phyloP scores from a whole-genome alignment of 2,329 filamentous ascomycete genomes.

The Aspergillus quadrilineatus region DNA sequence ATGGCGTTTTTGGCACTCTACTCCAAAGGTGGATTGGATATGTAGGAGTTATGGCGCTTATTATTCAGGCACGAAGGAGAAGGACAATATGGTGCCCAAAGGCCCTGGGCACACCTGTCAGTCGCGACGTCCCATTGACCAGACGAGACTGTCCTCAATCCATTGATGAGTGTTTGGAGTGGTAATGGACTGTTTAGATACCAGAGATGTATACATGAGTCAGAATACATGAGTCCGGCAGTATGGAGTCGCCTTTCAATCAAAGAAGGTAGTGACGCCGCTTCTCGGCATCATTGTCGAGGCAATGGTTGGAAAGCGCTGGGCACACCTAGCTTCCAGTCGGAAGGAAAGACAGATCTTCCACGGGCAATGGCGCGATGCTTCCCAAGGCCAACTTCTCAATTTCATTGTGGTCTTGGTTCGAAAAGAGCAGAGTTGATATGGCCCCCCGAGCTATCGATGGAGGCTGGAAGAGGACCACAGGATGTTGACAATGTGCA shows the following conservation, averaged over 20 bases:
- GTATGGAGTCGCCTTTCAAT: no score
- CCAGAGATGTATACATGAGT: no score
- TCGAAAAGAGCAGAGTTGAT: neutral
- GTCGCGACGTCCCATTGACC: neutral
- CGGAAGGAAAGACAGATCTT: no score
- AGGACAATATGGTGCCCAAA: neutral
- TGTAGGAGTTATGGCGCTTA: neutral
- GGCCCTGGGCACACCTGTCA: neutral
- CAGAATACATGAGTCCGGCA: no score
- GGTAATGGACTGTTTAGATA: neutral
- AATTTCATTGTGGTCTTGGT: neutral
- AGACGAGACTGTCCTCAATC: neutral
- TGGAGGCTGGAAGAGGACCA: no score
- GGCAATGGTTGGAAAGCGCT: neutral
- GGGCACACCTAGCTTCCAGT: no score
- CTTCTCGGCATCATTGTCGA: neutral
- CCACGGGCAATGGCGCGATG: no score
- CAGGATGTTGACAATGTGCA: no score
- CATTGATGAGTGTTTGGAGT: neutral
- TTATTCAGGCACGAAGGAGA: neutral
- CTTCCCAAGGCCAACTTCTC: no score
- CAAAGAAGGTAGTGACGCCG: no score
- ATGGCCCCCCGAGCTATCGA: neutral
- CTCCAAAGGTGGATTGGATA: neutral
- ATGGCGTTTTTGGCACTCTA: conserved; percentile 1